Percentiles rank a stretch among this genome's conserved stretches.
phyloP scores from a whole-genome alignment of 768 basidiomycete genomes.

The Amanita rubescens region DNA sequence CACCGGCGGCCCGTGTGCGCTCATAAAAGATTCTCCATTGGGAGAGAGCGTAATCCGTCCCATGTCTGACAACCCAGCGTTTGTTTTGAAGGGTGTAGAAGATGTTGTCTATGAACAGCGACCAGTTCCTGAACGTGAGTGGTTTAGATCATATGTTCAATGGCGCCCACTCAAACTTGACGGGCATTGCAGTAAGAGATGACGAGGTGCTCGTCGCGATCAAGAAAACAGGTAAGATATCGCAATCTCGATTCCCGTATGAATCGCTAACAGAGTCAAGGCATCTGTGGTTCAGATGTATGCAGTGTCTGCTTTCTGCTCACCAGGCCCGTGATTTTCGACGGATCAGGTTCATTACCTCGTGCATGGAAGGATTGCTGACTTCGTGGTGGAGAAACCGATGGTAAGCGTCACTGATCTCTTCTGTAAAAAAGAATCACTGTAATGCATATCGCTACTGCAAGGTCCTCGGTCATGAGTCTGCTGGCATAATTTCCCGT shows the following conservation, averaged over 20 bases:
- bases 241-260: background rate
- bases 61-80: constrained; percentile 73
- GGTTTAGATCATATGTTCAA: background rate
- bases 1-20: background rate
- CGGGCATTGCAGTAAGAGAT: constrained; percentile 41
- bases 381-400: constrained; percentile 72
- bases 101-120: constrained; percentile 66
- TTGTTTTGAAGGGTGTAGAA: constrained; percentile 65
- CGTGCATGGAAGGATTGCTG: constrained; percentile 70
- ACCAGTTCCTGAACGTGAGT: constrained; percentile 64
- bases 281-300: constrained; percentile 90
- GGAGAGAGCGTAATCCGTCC: background rate
- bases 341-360: constrained; percentile 63
- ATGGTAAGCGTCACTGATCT: constrained; percentile 48
- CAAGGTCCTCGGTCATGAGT: constrained; percentile 92
- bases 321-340: background rate
- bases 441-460: background rate
- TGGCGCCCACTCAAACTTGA: constrained; percentile 1
- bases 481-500: constrained; percentile 69
- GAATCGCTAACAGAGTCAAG: constrained; percentile 27
- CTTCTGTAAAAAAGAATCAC: too few relatives aligned
- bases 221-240: constrained; percentile 77
- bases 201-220: constrained; percentile 84
- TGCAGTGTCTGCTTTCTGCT: constrained; percentile 6
- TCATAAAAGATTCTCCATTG: background rate